A percentile compares a stretch with the other conserved stretches of the same genome.
These are phyloP conservation scores for Rutstroemia sydowiana DNA, from an alignment of 2,329 filamentous ascomycete genomes.

Conservation along the genomic window DNA sequence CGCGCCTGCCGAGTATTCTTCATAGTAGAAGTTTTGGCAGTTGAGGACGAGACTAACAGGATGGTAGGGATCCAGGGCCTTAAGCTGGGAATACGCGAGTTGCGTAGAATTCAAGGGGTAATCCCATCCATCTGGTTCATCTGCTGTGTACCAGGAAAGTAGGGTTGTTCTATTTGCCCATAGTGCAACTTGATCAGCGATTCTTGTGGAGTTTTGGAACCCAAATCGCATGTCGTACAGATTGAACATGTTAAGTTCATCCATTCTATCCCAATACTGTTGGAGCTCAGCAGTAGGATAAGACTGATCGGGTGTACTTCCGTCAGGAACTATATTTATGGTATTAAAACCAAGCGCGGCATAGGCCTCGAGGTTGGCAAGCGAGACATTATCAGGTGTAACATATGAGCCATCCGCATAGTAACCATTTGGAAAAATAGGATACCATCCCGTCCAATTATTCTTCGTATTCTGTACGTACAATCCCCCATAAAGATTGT, in stretches of 20 bases:
- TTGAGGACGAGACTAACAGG: conserved; percentile 45
- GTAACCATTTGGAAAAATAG: conserved; percentile 40
- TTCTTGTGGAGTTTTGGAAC: conserved; percentile 33
- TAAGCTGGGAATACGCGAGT: conserved; percentile 37
- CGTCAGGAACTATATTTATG: conserved; percentile 35
- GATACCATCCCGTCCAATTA: conserved; percentile 27
- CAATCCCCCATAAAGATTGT: conserved; percentile 40
- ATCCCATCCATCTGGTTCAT: conserved; percentile 39
- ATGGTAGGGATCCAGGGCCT: conserved; percentile 43
- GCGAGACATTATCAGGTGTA: conserved; percentile 23
- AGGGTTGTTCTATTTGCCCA: conserved; percentile 31
- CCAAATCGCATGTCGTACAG: conserved; percentile 33
- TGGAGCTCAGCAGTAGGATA: conserved; percentile 32
- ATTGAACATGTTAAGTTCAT: conserved; percentile 38
- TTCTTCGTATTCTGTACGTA: conserved; percentile 32
- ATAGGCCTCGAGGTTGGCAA: conserved; percentile 34
- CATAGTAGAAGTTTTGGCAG: conserved; percentile 45
- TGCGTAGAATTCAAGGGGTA: conserved; percentile 37
- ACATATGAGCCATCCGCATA: conserved; percentile 31
- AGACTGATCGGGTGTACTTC: conserved; percentile 31
- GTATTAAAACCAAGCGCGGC: conserved; percentile 40
- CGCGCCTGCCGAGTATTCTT: conserved; percentile 40
- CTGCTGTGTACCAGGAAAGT: conserved; percentile 47
- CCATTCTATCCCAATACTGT: conserved; percentile 36
- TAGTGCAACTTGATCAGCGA: conserved; percentile 22